These are phyloP conservation scores for Blastobotrys malaysiensis DNA, from an alignment of 1,139 yeast species.

Conservation along the genomic window DNA sequence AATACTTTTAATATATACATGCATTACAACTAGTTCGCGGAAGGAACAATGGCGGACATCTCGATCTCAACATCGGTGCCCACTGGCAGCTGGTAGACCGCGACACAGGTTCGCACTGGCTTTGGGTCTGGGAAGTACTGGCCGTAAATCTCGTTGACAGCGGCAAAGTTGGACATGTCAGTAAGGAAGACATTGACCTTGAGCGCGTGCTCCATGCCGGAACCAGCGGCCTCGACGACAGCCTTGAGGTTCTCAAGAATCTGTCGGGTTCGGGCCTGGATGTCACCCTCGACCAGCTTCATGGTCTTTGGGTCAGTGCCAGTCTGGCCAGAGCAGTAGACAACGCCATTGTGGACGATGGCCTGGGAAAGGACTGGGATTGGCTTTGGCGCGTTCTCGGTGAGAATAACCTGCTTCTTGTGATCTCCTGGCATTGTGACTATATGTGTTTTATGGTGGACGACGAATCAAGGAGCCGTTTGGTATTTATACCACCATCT, in stretches of 20 bases:
- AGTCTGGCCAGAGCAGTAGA: constrained; percentile 46
- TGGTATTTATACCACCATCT: neutral
- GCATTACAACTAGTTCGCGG: constrained; percentile 2
- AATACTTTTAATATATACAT: no score
- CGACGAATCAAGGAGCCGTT: neutral
- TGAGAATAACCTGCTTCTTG: constrained; percentile 18
- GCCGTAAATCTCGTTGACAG: constrained; percentile 45
- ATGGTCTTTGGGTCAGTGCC: constrained; percentile 39
- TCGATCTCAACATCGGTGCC: constrained; percentile 36
- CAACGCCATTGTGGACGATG: constrained; percentile 44
- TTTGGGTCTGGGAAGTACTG: constrained; percentile 39
- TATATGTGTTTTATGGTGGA: neutral
- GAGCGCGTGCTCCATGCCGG: constrained; percentile 45
- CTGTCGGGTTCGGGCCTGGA: constrained; percentile 24
- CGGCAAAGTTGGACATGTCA: constrained; percentile 41
- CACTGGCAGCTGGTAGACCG: constrained; percentile 30
- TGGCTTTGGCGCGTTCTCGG: constrained; percentile 26
- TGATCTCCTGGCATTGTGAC: neutral
- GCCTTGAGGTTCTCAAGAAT: constrained; percentile 34
- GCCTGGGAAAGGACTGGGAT: constrained; percentile 42
- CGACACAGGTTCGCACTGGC: constrained; percentile 55
- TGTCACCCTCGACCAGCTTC: constrained; percentile 27
- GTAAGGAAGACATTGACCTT: constrained; percentile 50
- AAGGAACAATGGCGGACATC: constrained; percentile 26
- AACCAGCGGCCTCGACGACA: constrained; percentile 44